A percentile compares a stretch with the other conserved stretches of the same genome.
These are phyloP conservation scores for Infundibulicybe gibba DNA, from an alignment of 768 basidiomycete species.

Conservation along the genomic window DNA sequence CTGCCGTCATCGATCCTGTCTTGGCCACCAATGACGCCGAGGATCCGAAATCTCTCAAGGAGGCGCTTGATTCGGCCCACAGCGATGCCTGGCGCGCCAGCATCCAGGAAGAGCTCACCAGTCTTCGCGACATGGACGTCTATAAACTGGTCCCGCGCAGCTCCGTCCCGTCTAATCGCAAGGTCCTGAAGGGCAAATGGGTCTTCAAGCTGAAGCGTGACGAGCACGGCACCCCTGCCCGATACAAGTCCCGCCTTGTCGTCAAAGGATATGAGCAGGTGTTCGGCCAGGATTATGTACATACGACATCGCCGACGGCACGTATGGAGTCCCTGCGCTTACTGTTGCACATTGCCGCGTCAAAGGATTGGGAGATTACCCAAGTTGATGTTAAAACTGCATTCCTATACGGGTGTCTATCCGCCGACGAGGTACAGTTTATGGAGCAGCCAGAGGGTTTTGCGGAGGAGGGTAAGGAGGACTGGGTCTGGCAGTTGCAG, in stretches of 20 bases:
- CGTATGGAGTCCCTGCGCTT: conserved; percentile 18
- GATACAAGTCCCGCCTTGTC: conserved; percentile 30
- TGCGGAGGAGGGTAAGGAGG: conserved; percentile 6
- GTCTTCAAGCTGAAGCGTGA: conserved; percentile 26
- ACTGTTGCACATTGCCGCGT: conserved; percentile 22
- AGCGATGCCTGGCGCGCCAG: conserved; percentile 11
- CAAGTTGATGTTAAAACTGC: conserved; percentile 30
- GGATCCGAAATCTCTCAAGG: conserved; percentile 7
- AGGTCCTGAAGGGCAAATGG: conserved; percentile 25
- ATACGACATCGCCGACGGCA: conserved; percentile 22
- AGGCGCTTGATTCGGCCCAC: conserved; percentile 20
- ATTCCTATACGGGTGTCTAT: conserved; percentile 15
- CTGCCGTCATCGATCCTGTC: conserved; percentile 1
- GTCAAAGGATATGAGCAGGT: conserved; percentile 28
- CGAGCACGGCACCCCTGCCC: conserved; percentile 13
- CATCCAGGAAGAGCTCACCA: conserved; percentile 18
- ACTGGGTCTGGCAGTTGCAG: conserved; percentile 11
- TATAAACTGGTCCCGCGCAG: conserved; percentile 20
- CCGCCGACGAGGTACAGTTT: conserved; percentile 23
- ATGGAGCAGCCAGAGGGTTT: conserved; percentile 30
- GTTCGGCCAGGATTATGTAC: conserved; percentile 16
- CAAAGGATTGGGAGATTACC: conserved; percentile 18
- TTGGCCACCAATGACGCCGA: conserved; percentile 1
- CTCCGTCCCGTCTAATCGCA: conserved; percentile 10
- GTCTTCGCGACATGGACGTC: conserved; percentile 18